Base-by-base conservation (phyloP, 2,329 filamentous ascomycete genomes). In the Bipolaris cookei region DNA sequence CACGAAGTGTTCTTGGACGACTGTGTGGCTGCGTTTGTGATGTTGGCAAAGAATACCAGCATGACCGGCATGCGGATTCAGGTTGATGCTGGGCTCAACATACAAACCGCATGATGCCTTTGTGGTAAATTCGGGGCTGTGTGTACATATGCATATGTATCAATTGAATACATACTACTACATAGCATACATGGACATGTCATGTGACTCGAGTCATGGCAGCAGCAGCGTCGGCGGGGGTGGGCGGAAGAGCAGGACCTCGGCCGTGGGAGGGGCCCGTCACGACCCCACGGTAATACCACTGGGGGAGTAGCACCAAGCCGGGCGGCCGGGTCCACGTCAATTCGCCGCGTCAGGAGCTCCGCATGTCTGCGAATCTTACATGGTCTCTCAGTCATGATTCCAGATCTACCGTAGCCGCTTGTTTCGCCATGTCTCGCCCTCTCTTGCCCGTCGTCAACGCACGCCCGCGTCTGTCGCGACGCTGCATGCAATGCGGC, bases 1-100 rank as follows among this genome's bases (percentile, higher is more conserved):
- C 81, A 80, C 64, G 81, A 82, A 74, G 82, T 81, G 23, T 80
- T 79, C 59, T 64, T 85, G 39, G 77, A 81, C 8, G 84, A 86
- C 63, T 84, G 82, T 54, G 84, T 81, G 2, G 79, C 86, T 64
- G 79, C 79, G n/a, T 87, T 80, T 64, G 69, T 86, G 7, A 81
- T 82, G 72, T 64, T 84, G 49, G 83, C 83, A 0, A 82, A 79
- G 73, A 85, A 84, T 52, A 78, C 78, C n/a, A 80, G 78, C 54
- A 80, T 82, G 64, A 82, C 80, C 11, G 80, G 80, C 3, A 76
- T 79, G 68, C 76, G 76, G 56, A 70, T 82, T 32, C 76, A 78
- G 63, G 76, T 82, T 6, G 73, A 76, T 65, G 70, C 70, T 32
- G 73, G 73, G 28, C 38, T 72, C 55, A 74, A 74, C 57, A 60